A percentile compares a stretch with the other conserved stretches of the same genome.
Evolutionary conservation across 306 rosid species (phyloP).

Genomic region (Cicer judaicum): DNA sequence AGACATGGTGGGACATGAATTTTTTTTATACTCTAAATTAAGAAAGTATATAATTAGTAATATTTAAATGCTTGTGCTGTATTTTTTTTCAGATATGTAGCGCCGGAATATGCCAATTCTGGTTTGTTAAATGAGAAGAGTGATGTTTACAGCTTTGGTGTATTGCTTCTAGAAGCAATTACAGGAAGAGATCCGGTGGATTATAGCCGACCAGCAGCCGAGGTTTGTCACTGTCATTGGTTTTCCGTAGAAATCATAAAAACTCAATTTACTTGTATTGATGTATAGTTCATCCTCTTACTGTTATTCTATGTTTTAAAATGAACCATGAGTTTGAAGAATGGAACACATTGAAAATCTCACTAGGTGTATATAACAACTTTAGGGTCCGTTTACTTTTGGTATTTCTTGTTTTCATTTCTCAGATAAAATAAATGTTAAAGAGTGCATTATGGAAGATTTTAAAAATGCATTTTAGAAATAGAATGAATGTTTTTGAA

Average conservation of each 20-base stretch:
- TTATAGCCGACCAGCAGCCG: constrained; percentile 68
- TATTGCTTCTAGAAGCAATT: constrained; percentile 74
- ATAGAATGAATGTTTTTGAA: no score
- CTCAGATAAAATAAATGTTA: no score
- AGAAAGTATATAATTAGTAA: constrained; percentile 1
- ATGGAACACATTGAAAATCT: constrained; percentile 1
- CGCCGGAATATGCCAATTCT: constrained; percentile 93
- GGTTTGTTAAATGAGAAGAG: constrained; percentile 89
- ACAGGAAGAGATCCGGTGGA: constrained; percentile 91
- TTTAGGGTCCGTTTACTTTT: neutral
- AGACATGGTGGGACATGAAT: neutral
- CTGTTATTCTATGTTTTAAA: constrained; percentile 8
- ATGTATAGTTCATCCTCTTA: neutral
- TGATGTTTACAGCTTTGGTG: constrained; percentile 82
- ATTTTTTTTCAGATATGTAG: constrained; percentile 70
- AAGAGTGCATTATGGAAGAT: no score
- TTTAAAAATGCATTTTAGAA: no score
- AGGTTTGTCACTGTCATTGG: constrained; percentile 52
- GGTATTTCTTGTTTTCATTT: no score
- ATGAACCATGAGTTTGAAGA: neutral
- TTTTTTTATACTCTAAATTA: neutral
- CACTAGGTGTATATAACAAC: constrained; percentile 8
- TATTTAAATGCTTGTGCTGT: constrained; percentile 14
- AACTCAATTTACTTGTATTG: neutral
- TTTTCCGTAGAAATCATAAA: constrained; percentile 22